phyloP scores from a whole-genome alignment of 2,329 filamentous ascomycete species.

The Paraconiothyrium brasiliense region DNA sequence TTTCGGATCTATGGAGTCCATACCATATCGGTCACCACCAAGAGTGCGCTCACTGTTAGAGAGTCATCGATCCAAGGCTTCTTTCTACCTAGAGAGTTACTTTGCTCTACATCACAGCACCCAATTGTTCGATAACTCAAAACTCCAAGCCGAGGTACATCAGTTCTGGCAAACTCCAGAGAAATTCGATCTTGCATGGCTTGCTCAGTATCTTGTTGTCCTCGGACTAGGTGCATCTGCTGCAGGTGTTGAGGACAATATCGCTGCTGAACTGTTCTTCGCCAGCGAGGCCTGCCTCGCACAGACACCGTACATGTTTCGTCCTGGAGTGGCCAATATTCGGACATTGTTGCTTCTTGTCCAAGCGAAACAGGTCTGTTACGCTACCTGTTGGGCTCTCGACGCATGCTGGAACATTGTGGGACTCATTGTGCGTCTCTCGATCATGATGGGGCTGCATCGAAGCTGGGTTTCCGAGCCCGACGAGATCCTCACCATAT shows the following conservation, averaged over 20 bases:
- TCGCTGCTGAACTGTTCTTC: slow-evolving; percentile 28
- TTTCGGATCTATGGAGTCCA: slow-evolving; percentile 26
- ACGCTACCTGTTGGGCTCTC: slow-evolving; percentile 34
- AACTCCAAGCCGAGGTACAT: slow-evolving; percentile 20
- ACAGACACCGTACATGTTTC: slow-evolving; percentile 32
- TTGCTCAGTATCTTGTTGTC: slow-evolving; percentile 29
- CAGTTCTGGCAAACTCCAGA: slow-evolving; percentile 20
- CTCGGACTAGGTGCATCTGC: slow-evolving; percentile 33
- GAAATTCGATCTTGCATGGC: slow-evolving; percentile 24
- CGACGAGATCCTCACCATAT: slow-evolving; percentile 16
- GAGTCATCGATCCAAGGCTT: slow-evolving; percentile 6
- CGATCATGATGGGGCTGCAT: slow-evolving; percentile 31
- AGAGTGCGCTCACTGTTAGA: slow-evolving; percentile 22
- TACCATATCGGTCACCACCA: slow-evolving; percentile 24
- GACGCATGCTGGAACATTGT: slow-evolving; percentile 34
- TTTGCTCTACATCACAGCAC: slow-evolving; percentile 24
- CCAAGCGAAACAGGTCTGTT: slow-evolving; percentile 33
- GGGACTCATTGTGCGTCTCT: slow-evolving; percentile 29
- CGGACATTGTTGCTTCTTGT: slow-evolving; percentile 33
- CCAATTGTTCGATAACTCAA: slow-evolving; percentile 21
- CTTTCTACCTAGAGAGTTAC: slow-evolving; percentile 24
- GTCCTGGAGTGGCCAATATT: slow-evolving; percentile 24
- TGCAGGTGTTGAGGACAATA: not conserved
- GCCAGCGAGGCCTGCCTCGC: slow-evolving; percentile 34
- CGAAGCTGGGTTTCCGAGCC: slow-evolving; percentile 24